Evolutionary conservation across 176 grass and related monocot species (phyloP), one percentile per base, ranked within the genome.

Genomic region (Lolium multiflorum): DNA sequence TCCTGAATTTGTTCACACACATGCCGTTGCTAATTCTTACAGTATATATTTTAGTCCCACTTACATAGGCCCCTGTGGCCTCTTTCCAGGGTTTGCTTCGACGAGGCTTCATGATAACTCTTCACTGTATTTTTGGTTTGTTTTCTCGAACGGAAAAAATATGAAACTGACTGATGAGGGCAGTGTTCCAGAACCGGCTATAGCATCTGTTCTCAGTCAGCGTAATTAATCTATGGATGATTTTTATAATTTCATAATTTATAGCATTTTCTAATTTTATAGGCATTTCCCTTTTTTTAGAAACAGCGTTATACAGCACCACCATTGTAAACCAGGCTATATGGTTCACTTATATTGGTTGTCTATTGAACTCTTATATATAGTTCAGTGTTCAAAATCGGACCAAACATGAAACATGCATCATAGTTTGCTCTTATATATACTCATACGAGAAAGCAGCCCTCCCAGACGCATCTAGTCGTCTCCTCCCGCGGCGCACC

Each of bases 1-100:
- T 83, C 69, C 28, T 58, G 35, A 76, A 38, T 80, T 13, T 58
- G 26, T 77, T 84, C 67, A 84, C n/a, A 24, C 11, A 59, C 69
- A 49, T 80, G 39, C 15, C 11, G 1, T 0, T 20, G 17, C 20
- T 80, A 21, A 22, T 24, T 71, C 17, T 14, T 75, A 35, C 31
- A 35, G 31, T 35, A 3, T 65, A 47, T 37, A 43, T 65, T 62
- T 83, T 79, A 64, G 26, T 3, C 25, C 61, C 26, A 64, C 61
- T 11, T 25, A 15, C 61, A 28, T 28, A 24, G 2, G 22, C 4
- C 25, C 60, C 9, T 14, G 60, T 5, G 41, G 41, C 7, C 5
- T 43, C 41, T 43, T 60, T n/a, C 11, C n/a, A 60, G 10, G 3
- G 59, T 5, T 2, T 24, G 58, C 9, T 9, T 61, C 8, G 0